Evolutionary conservation across 208 protist species (phyloP).

Genomic region (Acanthamoeba royreba): DNA sequence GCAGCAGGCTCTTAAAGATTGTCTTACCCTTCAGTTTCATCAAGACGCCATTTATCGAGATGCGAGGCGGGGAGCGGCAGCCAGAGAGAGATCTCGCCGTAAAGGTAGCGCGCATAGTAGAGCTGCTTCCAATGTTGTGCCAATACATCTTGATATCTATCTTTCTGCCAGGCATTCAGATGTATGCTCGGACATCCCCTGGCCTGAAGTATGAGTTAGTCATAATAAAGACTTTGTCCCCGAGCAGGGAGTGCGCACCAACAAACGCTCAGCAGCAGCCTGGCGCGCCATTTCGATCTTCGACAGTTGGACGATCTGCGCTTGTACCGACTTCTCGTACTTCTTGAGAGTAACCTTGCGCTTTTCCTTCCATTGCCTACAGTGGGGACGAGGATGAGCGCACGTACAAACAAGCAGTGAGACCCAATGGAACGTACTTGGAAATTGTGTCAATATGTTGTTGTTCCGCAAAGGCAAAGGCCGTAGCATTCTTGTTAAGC

Average conservation of each 20-base stretch:
- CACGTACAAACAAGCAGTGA: background rate
- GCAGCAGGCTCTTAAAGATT: too few species aligned
- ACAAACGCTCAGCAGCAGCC: background rate
- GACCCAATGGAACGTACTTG: background rate
- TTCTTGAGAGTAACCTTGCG: background rate
- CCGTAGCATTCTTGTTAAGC: background rate
- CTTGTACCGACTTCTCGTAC: slow-evolving; percentile 38
- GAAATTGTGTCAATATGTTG: background rate
- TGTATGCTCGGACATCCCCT: background rate
- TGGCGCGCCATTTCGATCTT: background rate
- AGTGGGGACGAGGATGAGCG: too few species aligned
- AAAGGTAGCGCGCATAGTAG: slow-evolving; percentile 7
- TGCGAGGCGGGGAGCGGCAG: background rate
- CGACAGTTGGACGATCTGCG: slow-evolving; percentile 15
- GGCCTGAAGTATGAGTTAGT: background rate
- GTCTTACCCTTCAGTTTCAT: slow-evolving; percentile 53
- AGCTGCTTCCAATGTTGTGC: background rate
- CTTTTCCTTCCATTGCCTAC: slow-evolving; percentile 9
- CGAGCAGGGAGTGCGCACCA: background rate
- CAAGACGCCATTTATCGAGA: slow-evolving; percentile 37
- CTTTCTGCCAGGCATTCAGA: slow-evolving; percentile 3
- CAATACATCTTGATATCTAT: background rate
- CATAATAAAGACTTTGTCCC: too few species aligned
- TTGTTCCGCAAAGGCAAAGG: background rate
- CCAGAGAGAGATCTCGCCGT: slow-evolving; percentile 41